Conservation (phyloP, 129 eudicot species). For the Smallanthus sonchifolius region DNA sequence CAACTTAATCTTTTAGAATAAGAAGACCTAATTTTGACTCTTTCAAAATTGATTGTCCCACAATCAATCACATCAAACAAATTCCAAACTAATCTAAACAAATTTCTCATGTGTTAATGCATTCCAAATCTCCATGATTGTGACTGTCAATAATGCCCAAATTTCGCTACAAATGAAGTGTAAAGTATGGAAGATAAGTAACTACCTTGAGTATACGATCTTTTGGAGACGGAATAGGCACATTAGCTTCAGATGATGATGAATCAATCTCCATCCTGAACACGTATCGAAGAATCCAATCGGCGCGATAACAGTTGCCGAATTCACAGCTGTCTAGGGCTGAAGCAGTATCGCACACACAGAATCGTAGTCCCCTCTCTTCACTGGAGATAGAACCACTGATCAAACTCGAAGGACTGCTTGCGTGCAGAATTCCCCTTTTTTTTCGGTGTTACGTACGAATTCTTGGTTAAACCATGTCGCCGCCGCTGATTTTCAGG, state of each 20-base stretch:
- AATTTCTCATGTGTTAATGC: neutral
- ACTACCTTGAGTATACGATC: conserved; percentile 64
- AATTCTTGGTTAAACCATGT: too few species aligned
- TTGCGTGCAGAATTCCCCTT: too few species aligned
- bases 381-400: too few species aligned
- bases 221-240: conserved; percentile 39
- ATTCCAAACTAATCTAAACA: neutral
- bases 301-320: conserved; percentile 55
- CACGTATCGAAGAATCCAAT: conserved; percentile 49
- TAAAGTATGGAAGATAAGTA: neutral
- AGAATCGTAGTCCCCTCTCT: neutral
- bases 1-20: neutral
- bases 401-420: too few species aligned
- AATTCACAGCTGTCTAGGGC: conserved; percentile 49
- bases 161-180: neutral
- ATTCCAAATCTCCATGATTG: neutral
- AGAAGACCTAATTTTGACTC: conserved; percentile 15
- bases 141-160: neutral
- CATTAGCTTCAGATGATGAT: conserved; percentile 39
- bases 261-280: conserved; percentile 67
- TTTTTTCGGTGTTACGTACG: too few species aligned
- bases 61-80: neutral
- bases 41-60: too few species aligned
- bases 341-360: conserved; percentile 19
- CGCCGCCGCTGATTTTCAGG: too few species aligned